Evolutionary conservation across 108 stramenopile genomes (phyloP).

Genomic region (Cyclotella baltica): DNA sequence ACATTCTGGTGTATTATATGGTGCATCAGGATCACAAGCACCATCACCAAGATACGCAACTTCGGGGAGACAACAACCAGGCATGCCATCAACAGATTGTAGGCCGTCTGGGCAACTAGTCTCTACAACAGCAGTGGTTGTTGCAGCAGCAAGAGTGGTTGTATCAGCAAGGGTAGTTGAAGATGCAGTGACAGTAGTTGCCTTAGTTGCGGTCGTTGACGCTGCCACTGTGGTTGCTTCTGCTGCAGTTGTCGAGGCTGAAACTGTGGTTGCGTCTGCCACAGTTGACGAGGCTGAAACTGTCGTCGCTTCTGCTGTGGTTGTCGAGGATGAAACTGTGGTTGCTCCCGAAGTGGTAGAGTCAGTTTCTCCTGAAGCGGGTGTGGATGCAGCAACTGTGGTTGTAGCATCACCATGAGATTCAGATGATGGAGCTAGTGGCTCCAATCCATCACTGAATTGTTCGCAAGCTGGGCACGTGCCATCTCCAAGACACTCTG

Average conservation of each 20-base stretch:
- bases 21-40: conserved; percentile 66
- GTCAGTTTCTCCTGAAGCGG: neutral
- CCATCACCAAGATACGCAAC: conserved; percentile 52
- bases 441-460: conserved; percentile 23
- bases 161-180: neutral
- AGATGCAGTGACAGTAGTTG: neutral
- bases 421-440: conserved; percentile 1
- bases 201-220: neutral
- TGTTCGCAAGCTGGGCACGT: conserved; percentile 43
- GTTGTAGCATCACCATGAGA: neutral
- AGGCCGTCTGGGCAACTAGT: conserved; percentile 38
- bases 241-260: neutral
- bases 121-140: neutral
- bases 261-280: neutral
- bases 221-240: neutral
- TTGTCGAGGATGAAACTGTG: neutral
- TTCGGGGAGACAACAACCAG: conserved; percentile 52
- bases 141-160: neutral
- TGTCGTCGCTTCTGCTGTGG: neutral
- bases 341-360: neutral
- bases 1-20: conserved; percentile 89
- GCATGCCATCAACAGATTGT: conserved; percentile 37
- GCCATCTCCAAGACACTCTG: conserved; percentile 51
- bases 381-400: neutral
- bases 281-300: neutral